Evolutionary conservation across 1,284 basidiomycete species (phyloP).

Genomic region (Trichosporon faecale): DNA sequence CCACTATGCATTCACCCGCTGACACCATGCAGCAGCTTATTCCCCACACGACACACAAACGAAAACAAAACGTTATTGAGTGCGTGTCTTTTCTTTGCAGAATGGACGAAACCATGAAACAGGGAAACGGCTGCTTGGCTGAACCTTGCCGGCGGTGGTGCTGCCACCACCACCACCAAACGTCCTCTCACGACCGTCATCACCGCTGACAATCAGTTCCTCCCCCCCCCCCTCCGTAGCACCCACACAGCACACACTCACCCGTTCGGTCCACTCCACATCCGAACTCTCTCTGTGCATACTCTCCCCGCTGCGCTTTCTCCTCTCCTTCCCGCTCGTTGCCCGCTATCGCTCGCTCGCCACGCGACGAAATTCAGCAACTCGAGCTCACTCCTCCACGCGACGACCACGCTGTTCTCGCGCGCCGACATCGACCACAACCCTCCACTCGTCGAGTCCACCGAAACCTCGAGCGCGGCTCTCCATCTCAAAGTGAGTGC

Average conservation of each 20-base stretch:
- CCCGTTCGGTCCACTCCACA: neutral
- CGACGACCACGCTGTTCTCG: conserved; percentile 27
- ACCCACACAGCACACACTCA: neutral
- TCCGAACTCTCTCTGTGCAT: neutral
- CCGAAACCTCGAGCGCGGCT: neutral
- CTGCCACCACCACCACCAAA: conserved; percentile 4
- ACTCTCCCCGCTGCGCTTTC: neutral
- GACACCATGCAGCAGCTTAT: conserved; percentile 1
- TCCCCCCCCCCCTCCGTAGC: neutral
- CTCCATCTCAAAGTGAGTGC: conserved; percentile 19
- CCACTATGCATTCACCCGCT: neutral
- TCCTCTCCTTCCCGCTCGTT: neutral
- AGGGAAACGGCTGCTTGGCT: neutral
- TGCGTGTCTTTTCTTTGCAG: neutral
- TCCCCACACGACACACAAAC: neutral
- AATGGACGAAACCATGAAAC: neutral
- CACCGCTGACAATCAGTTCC: neutral
- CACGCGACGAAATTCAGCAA: conserved; percentile 5
- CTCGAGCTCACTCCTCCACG: conserved; percentile 18
- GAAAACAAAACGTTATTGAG: conserved; percentile 6
- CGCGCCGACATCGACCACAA: conserved; percentile 11
- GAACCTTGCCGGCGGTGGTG: neutral
- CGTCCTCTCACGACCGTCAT: neutral
- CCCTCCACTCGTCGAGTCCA: conserved; percentile 9
- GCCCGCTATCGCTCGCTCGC: neutral